Base-by-base conservation (phyloP, 345 rosid genomes). In the Noccaea caerulescens region DNA sequence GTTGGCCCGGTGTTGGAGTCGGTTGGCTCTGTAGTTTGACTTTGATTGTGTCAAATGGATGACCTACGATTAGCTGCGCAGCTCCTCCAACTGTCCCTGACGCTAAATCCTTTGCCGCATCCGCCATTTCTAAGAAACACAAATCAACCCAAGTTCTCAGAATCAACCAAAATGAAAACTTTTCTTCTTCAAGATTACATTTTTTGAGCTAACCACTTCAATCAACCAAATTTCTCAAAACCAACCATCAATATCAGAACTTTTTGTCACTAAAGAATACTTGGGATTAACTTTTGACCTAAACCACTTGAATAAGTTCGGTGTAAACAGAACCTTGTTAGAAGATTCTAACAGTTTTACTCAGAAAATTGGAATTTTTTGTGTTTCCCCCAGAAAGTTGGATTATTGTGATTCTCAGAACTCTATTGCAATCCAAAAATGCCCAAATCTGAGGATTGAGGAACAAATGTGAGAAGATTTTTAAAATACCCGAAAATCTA, bases 1-100 rank as follows among this genome's bases (percentile, higher is more conserved):
- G 77, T 58, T 90, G 98, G 58, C 98, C 98, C 0, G 96, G 94
- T 36, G 80, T 69, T 23, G 97, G 88, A 81, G 80, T 60, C 10
- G 94, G 93, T 82, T 92, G 98, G 83, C 99, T 95, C 76, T 95
- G 99, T 62, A 95, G 99, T 84, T 95, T 95, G 77, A 95, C 99
- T 82, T 95, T 95, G 82, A 95, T 85, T 27, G 99, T 95, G 74
- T 95, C 99, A 60, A 95, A 95, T 11, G 99, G 99, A 80, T 95
- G 99, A 8, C 99, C 99, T 11, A 74, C 75, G 30, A 95, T 65
- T 73, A 95, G 73, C 55, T 92, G 99, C 25, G 98, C 93, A 8
- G 91, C 99, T 61, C 99, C 99, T 57, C 99, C 99, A 12, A 92
- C 75, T 3, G 99, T 92, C 77, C 99, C 99, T 33, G 99, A 78